phyloP scores from a whole-genome alignment of 371 early-diverging fungal species.

The Rhizopus microsporus region DNA sequence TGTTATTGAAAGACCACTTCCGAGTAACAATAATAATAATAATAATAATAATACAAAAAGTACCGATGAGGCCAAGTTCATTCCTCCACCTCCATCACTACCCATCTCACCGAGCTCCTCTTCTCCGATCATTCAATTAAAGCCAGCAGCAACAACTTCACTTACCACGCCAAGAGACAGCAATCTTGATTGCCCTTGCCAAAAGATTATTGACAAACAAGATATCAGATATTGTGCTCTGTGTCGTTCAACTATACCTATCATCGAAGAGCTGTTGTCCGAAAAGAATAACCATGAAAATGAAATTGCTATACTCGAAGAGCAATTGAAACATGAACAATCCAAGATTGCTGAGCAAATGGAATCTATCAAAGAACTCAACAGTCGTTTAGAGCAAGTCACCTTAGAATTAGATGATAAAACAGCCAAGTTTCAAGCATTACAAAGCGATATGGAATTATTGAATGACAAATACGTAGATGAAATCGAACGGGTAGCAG shows the following conservation, averaged over 20 bases:
- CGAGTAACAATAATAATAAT: slow-evolving; percentile 27
- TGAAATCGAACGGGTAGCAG: slow-evolving; percentile 88
- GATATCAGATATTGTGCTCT: slow-evolving; percentile 44
- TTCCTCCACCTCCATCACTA: slow-evolving; percentile 47
- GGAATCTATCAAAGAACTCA: slow-evolving; percentile 41
- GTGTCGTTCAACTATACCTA: slow-evolving; percentile 59
- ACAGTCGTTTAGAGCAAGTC: slow-evolving; percentile 45
- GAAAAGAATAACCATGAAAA: slow-evolving; percentile 48
- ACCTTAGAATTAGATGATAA: slow-evolving; percentile 48
- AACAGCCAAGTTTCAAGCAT: slow-evolving; percentile 44
- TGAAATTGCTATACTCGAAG: slow-evolving; percentile 46
- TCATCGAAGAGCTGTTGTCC: slow-evolving; percentile 47
- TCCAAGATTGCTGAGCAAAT: slow-evolving; percentile 44
- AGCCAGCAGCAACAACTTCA: slow-evolving; percentile 4
- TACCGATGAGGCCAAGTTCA: slow-evolving; percentile 37
- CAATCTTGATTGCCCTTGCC: slow-evolving; percentile 45
- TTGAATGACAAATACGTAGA: slow-evolving; percentile 75
- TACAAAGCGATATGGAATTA: slow-evolving; percentile 59
- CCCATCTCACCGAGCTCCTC: slow-evolving; percentile 45
- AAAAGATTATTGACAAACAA: slow-evolving; percentile 30
- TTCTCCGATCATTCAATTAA: slow-evolving; percentile 27
- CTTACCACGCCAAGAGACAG: slow-evolving; percentile 10
- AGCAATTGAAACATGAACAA: slow-evolving; percentile 48
- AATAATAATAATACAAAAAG: no score
- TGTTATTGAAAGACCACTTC: slow-evolving; percentile 47